Evolutionary conservation across 306 rosid genomes (phyloP).

Genomic region (Dryas alaskensis): DNA sequence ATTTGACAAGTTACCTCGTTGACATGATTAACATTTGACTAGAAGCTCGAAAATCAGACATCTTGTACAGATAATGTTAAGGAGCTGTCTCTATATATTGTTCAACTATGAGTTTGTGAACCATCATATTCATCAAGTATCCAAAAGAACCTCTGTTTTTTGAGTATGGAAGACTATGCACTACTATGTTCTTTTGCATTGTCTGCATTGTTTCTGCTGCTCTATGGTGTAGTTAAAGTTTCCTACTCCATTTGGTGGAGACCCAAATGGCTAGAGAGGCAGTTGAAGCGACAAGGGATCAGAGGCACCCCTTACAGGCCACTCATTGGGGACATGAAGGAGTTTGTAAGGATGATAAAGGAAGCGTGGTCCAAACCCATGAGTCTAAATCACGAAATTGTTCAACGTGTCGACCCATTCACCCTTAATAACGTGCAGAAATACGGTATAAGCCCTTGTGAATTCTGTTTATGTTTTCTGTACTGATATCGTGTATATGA

Average conservation of each 20-base stretch:
- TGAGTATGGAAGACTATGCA: constrained; percentile 28
- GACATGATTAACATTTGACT: constrained; percentile 24
- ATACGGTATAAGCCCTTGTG: constrained; percentile 27
- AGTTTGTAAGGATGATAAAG: constrained; percentile 32
- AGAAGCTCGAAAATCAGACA: not conserved
- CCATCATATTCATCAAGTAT: constrained; percentile 2
- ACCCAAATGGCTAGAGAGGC: constrained; percentile 46
- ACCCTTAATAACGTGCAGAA: constrained; percentile 30
- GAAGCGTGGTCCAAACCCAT: constrained; percentile 57
- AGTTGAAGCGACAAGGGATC: constrained; percentile 42
- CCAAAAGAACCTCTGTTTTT: not conserved
- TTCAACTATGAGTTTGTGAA: not conserved
- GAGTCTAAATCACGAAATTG: constrained; percentile 37
- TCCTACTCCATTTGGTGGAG: constrained; percentile 41
- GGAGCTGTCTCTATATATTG: constrained; percentile 6
- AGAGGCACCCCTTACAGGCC: constrained; percentile 48
- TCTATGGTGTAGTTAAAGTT: constrained; percentile 32
- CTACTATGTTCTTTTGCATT: constrained; percentile 19
- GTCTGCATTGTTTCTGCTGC: constrained; percentile 25
- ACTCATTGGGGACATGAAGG: constrained; percentile 46
- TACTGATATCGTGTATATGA: not conserved
- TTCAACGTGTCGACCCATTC: constrained; percentile 47
- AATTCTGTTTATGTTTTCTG: not conserved
- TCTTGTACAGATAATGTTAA: not conserved
- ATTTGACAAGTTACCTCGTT: not conserved